Base-by-base conservation (phyloP, 1,284 basidiomycete species). In the Cutaneotrichosporon cutaneum region DNA sequence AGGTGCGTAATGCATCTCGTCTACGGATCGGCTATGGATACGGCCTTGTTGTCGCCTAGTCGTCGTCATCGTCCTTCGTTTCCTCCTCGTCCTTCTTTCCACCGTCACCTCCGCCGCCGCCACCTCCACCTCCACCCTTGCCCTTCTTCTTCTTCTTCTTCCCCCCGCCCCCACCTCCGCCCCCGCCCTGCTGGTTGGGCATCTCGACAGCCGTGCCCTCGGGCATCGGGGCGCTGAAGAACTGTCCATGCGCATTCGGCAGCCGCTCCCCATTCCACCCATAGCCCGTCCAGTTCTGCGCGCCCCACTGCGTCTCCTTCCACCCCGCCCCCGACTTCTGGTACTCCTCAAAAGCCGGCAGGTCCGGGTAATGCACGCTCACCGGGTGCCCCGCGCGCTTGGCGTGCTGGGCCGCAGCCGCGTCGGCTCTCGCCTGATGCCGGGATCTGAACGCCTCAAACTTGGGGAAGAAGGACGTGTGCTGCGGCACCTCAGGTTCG, bases 231-330 rank as follows among this genome's bases (percentile, higher is more conserved):
- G 65, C 69, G 3, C 66, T 68, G 64, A 76, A 76, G 27, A 63
- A 65, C 51, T 59, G 35, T 2, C 72, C 70, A 1, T 64, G 57
- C 3, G 54, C 42, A 21, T 64, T 62, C 4, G 72, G 72, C 35
- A 73, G 52, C 13, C 63, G 66, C n/a, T 73, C 69, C 14, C 68
- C 72, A 1, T 60, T 61, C 68, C 69, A 72, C 14, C 73, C 72
- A 45, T 59, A 72, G 44, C 74, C 74, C 7, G 64, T 72, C 75
- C 73, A 77, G 1, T 67, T 67, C 21, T 68, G 65, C 18, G 18
- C 30, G n/a, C 59, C 54, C 62, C 59, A 63, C 56, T 57, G 39
- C 8, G 50, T 33, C 36, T 60, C 63, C 35, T 71, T 62, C 72
- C 71, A 65, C 39, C 58, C 65, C 48, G 65, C 67, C 60, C 22